Conservation (phyloP, 495 filamentous ascomycete genomes). For the Penicillium cataractarum region DNA sequence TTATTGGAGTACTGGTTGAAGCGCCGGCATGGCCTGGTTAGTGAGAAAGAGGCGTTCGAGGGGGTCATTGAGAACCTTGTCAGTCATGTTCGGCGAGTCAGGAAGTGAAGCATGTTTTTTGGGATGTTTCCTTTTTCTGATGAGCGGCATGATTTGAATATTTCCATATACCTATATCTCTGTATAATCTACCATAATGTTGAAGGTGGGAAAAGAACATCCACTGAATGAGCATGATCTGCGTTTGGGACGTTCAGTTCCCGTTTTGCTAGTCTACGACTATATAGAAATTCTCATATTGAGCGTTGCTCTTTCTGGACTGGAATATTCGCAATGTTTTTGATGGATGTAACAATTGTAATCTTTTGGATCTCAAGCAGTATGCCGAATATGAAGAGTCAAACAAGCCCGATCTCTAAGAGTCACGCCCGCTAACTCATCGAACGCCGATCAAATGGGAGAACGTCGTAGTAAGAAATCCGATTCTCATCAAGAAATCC, state of each 20-base stretch:
- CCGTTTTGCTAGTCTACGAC: background rate
- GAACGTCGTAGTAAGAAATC: background rate
- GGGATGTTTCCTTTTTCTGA: background rate
- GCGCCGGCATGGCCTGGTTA: constrained; percentile 77
- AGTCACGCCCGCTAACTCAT: background rate
- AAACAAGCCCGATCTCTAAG: background rate
- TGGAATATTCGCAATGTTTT: no score
- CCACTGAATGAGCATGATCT: constrained; percentile 18
- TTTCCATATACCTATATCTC: constrained; percentile 9
- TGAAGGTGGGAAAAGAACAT: constrained; percentile 12
- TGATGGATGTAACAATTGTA: background rate
- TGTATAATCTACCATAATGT: constrained; percentile 32
- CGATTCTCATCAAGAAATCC: background rate
- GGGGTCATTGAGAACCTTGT: constrained; percentile 98
- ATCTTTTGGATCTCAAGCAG: no score
- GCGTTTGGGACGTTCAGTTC: background rate
- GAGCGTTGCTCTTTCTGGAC: background rate
- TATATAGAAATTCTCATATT: background rate
- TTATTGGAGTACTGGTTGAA: constrained; percentile 90
- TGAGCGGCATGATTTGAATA: constrained; percentile 11
- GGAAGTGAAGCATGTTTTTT: constrained; percentile 55
- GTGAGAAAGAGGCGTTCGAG: constrained; percentile 95
- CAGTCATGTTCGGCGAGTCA: constrained; percentile 85
- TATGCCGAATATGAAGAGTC: no score
- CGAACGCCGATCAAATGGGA: background rate